phyloP scores from a whole-genome alignment of 139 green algal species.

The Ettlia oleoabundans region DNA sequence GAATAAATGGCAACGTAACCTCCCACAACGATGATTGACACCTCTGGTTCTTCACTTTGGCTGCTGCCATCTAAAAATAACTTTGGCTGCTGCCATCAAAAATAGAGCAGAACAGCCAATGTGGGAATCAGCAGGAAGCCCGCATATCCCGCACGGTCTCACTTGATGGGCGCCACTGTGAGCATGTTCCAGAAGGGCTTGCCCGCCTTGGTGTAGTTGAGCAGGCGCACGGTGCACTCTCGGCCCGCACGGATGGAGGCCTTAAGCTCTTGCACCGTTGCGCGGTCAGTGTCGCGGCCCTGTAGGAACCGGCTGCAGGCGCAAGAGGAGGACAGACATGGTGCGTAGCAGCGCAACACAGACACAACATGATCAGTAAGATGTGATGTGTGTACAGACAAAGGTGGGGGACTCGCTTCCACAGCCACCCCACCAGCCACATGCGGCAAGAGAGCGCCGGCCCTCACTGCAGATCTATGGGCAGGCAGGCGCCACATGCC shows the following conservation, averaged over 20 bases:
- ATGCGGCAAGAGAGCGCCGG: neutral
- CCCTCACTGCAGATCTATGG: too few relatives aligned
- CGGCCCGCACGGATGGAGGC: slow-evolving; percentile 72
- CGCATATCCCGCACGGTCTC: too few relatives aligned
- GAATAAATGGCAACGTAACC: too few relatives aligned
- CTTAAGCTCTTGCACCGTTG: slow-evolving; percentile 80
- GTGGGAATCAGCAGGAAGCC: too few relatives aligned
- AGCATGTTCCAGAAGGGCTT: slow-evolving; percentile 98
- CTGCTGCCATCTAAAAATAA: too few relatives aligned
- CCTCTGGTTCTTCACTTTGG: too few relatives aligned
- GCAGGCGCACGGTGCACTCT: slow-evolving; percentile 89
- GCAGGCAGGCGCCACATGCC: too few relatives aligned
- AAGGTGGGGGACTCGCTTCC: too few relatives aligned
- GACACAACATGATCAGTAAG: too few relatives aligned
- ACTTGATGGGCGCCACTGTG: slow-evolving; percentile 89
- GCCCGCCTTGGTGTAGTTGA: slow-evolving; percentile 95
- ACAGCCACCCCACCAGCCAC: neutral
- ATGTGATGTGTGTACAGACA: too few relatives aligned
- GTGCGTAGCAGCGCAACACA: neutral
- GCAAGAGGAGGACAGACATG: neutral
- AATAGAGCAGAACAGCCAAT: too few relatives aligned
- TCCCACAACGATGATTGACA: too few relatives aligned
- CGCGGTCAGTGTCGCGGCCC: slow-evolving; percentile 83
- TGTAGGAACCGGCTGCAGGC: slow-evolving; percentile 84
- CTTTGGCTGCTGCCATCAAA: neutral